Conservation (phyloP, 371 early-diverging fungal genomes). For the Saksenaea oblongispora region DNA sequence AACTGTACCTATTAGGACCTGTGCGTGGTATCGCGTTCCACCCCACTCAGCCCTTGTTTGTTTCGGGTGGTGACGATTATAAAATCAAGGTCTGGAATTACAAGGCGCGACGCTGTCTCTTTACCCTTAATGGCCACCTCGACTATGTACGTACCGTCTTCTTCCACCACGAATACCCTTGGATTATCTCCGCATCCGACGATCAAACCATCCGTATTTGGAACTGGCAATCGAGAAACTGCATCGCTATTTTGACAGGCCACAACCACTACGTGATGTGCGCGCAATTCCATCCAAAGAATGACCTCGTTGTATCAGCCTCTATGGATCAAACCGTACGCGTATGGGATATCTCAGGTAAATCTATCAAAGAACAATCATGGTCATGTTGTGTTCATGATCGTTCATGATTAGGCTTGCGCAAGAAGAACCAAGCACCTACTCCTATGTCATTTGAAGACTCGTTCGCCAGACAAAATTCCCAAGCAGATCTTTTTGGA, state of each 20-base stretch:
- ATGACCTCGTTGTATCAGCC: conserved; percentile 94
- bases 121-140: conserved; percentile 96
- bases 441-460: conserved; percentile 62
- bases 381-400: neutral
- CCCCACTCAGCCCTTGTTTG: conserved; percentile 97
- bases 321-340: conserved; percentile 98
- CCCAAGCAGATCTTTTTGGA: conserved; percentile 90
- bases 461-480: conserved; percentile 52
- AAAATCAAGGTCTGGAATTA: conserved; percentile 99
- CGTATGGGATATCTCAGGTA: conserved; percentile 98
- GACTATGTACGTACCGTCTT: conserved; percentile 98
- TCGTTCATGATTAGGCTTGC: conserved; percentile 56
- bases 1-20: conserved; percentile 70
- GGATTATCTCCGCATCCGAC: conserved; percentile 97
- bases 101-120: conserved; percentile 93
- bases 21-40: conserved; percentile 98
- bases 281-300: conserved; percentile 97
- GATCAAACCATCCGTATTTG: conserved; percentile 99
- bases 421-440: conserved; percentile 79
- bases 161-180: conserved; percentile 99
- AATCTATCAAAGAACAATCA: conserved; percentile 4
- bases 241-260: conserved; percentile 97
- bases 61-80: conserved; percentile 99
- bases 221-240: conserved; percentile 99
- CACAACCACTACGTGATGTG: conserved; percentile 99